These are phyloP conservation scores for Penicillium freii DNA, from an alignment of 2,329 filamentous ascomycete genomes.

Conservation along the genomic window DNA sequence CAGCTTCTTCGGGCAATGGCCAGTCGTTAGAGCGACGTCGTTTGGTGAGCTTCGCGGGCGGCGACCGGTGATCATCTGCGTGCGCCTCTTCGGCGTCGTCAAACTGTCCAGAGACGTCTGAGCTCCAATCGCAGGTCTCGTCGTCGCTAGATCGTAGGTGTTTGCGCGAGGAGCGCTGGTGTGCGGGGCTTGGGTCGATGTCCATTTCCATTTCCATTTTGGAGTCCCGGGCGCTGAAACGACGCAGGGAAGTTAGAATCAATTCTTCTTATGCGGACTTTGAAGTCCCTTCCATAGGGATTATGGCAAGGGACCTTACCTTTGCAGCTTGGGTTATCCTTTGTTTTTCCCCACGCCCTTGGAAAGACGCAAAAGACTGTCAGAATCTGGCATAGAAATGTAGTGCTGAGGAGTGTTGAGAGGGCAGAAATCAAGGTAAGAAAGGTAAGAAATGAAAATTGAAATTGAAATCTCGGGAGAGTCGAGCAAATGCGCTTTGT, in stretches of 20 bases:
- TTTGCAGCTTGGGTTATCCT: constrained; percentile 11
- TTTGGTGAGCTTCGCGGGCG: constrained; percentile 39
- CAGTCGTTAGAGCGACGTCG: constrained; percentile 47
- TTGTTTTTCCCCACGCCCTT: constrained; percentile 19
- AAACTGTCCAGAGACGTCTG: constrained; percentile 35
- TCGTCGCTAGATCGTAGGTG: constrained; percentile 27
- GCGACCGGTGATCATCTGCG: constrained; percentile 21
- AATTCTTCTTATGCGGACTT: constrained; percentile 8
- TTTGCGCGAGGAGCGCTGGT: constrained; percentile 30
- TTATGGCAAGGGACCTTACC: constrained; percentile 17
- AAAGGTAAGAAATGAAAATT: background rate
- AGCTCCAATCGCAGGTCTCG: constrained; percentile 26
- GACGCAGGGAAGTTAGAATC: constrained; percentile 12
- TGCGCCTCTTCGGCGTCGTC: constrained; percentile 37
- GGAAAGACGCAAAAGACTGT: constrained; percentile 1
- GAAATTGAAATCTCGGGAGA: background rate
- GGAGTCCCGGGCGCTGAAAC: constrained; percentile 8
- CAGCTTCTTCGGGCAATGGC: constrained; percentile 36
- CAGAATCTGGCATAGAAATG: constrained; percentile 7
- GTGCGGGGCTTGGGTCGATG: constrained; percentile 16
- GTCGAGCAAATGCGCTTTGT: constrained; percentile 16
- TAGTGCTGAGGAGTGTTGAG: background rate
- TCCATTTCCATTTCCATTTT: constrained; percentile 12
- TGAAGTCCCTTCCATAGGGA: constrained; percentile 1
- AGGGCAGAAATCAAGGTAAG: background rate